Evolutionary conservation across 164 flowering plant species (phyloP), one percentile per base, ranked within the genome.

Genomic region (Santalum album): DNA sequence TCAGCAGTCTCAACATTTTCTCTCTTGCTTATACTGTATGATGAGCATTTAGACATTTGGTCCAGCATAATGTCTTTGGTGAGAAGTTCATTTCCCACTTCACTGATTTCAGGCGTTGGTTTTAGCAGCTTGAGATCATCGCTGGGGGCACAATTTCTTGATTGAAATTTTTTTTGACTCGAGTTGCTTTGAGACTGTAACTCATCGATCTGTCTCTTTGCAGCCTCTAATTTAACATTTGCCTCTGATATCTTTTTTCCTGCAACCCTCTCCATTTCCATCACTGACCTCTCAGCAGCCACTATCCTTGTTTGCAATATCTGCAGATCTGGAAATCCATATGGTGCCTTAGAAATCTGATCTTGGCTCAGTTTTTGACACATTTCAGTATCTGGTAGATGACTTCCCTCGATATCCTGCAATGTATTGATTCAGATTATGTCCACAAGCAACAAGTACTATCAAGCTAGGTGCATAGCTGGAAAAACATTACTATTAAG

Each of bases 31-130:
- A 38, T 48, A 50, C 81, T 70, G 66, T 70, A 67, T 7, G 78
- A 67, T 29, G 84, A 75, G 59, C 66, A 57, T 17, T 84, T 82
- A 12, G 87, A 81, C 35, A 65, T 45, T 62, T 77, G 78, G 65
- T 83, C 89, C 25, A 80, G 89, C 64, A 80, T 49, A 23, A 81
- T 81, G 67, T 81, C 90, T 65, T 84, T 84, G 14, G 79, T 69
- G 54, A 71, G 40, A 26, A 75, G 56, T 49, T 68, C 78, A 64
- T 52, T 68, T 14, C 51, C 69, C 17, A 32, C 60, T 55, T 56
- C 74, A 22, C 58, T 58, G 53, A 60, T 72, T 60, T 75, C 73
- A 35, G 59, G 61, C 15, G 32, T 43, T 11, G 46, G 64, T 45
- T 25, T 65, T 62, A 47, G 66, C 54, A 16, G 17, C 46, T 59